Evolutionary conservation across 176 grass and related monocot genomes (phyloP).

Genomic region (Oropetium thomaeum): DNA sequence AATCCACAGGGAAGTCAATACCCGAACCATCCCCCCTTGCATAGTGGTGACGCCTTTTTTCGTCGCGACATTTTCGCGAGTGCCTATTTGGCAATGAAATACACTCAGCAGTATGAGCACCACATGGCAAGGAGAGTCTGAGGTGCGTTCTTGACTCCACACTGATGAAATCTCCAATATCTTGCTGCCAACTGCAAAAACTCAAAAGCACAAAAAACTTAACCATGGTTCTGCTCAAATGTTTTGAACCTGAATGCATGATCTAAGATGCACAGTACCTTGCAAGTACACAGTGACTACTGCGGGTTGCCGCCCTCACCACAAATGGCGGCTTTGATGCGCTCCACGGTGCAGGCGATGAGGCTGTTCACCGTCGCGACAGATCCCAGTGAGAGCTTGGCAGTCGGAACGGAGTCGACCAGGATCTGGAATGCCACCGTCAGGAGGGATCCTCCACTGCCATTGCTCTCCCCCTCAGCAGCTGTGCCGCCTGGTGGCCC

Average conservation of each 20-base stretch:
- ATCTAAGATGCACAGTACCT: background rate
- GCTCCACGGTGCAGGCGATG: slow-evolving; percentile 86
- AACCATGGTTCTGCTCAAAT: background rate
- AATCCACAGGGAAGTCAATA: slow-evolving; percentile 73
- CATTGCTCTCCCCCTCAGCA: background rate
- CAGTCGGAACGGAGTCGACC: slow-evolving; percentile 84
- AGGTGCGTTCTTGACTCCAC: slow-evolving; percentile 98
- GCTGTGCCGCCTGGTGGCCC: slow-evolving; percentile 20
- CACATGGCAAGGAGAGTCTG: slow-evolving; percentile 84
- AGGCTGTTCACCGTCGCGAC: slow-evolving; percentile 90
- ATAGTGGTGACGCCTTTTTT: slow-evolving; percentile 45
- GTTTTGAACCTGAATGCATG: background rate
- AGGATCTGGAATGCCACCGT: slow-evolving; percentile 96
- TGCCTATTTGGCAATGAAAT: background rate
- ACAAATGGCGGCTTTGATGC: slow-evolving; percentile 82
- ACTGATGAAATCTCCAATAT: slow-evolving; percentile 36
- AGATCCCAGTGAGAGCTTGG: slow-evolving; percentile 84
- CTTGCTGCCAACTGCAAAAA: slow-evolving; percentile 31
- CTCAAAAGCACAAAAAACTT: background rate
- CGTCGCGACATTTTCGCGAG: background rate
- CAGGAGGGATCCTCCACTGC: slow-evolving; percentile 58
- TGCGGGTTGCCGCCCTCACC: slow-evolving; percentile 51
- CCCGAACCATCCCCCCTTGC: slow-evolving; percentile 99
- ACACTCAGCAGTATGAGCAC: slow-evolving; percentile 48
- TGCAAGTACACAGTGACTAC: slow-evolving; percentile 20